Base-by-base conservation (phyloP, 352 stramenopile species). In the Pythium aquatile region DNA sequence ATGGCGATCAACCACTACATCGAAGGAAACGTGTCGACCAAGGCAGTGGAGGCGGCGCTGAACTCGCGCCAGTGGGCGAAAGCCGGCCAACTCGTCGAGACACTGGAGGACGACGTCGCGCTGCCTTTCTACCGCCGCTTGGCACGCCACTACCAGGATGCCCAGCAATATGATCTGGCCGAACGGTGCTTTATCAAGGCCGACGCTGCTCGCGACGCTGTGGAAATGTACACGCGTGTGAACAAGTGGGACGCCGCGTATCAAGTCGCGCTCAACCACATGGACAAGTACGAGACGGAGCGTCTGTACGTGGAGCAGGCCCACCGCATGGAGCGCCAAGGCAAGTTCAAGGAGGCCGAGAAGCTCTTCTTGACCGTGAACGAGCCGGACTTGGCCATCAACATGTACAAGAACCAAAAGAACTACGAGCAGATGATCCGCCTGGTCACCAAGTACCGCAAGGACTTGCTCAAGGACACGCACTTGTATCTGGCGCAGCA, bases 1-100 rank as follows among this genome's bases (percentile, higher is more conserved):
- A 97, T 97, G 88, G 95, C 95, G 17, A 98, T 98, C 69, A 98
- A 97, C 72, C 94, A 98, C 72, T 98, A 97, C 76, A 98, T 98
- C 40, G 93, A 98, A 76, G 94, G 92, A 1, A 96, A 97, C 52
- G 89, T 93, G 4, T 79, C 88, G 28, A 94, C 76, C 17, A 98
- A 98, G 68, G 95, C 94, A 2, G 93, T 98, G 8, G 87, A 98
- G 49, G 93, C 94, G 3, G 92, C 92, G 32, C 74, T 98, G 14
- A 96, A 93, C 73, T 94, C 90, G n/a, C 74, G 94, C 10, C 93
- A 98, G 65, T 98, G 91, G 93, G 84, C 79, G 58, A 98, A 97
- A 69, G 95, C 95, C 1, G 81, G 83, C 2, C 93, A 98, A 49
- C 79, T 98, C 24, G 87, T 98, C 13, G 88, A 97, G 58, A 96